Conservation (phyloP, 345 rosid species). For the Dovyalis caffra region DNA sequence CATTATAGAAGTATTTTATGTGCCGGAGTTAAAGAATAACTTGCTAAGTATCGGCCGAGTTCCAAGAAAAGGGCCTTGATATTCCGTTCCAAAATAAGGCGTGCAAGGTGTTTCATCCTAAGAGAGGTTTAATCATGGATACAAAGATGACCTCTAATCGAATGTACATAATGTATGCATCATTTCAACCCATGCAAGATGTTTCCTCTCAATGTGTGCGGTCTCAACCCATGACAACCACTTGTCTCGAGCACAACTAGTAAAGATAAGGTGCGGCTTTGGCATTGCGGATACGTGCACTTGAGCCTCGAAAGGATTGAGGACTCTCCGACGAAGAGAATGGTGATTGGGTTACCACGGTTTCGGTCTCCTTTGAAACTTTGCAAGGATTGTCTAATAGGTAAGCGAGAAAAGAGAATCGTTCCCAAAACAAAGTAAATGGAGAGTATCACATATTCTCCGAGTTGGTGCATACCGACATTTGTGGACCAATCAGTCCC, state of each 20-base stretch:
- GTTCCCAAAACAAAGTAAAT: background rate
- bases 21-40: background rate
- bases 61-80: background rate
- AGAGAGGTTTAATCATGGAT: conserved; percentile 1
- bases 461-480: conserved; percentile 4
- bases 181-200: background rate
- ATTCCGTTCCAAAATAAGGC: background rate
- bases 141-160: background rate
- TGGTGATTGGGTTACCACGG: background rate
- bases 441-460: conserved; percentile 1
- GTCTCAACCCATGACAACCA: too few species aligned
- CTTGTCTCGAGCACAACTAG: too few species aligned
- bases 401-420: background rate
- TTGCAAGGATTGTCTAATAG: background rate
- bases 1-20: background rate
- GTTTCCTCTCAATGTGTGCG: background rate
- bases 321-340: background rate
- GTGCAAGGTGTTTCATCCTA: background rate
- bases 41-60: background rate
- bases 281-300: conserved; percentile 5
- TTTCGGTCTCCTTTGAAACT: fast-evolving
- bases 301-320: background rate
- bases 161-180: background rate
- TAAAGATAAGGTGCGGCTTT: background rate
- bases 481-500: background rate